Conservation (phyloP, 441 rosid genomes). For the Metrosideros polymorpha region DNA sequence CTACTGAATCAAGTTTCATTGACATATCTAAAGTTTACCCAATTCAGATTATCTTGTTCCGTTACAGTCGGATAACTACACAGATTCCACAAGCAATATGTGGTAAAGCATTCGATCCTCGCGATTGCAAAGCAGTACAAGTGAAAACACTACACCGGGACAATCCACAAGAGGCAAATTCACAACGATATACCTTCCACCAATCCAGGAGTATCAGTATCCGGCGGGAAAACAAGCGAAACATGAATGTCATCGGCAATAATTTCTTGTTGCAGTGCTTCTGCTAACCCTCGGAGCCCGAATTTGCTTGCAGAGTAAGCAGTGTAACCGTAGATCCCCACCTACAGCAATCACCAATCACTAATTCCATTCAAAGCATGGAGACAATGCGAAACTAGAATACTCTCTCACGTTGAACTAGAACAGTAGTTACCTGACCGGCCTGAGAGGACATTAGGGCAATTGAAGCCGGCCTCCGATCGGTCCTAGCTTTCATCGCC, state of each 20-base stretch:
- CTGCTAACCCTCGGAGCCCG: constrained; percentile 90
- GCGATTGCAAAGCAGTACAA: neutral
- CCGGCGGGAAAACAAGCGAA: constrained; percentile 75
- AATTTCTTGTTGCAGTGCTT: constrained; percentile 89
- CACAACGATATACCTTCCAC: constrained; percentile 41
- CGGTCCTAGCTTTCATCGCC: constrained; percentile 48
- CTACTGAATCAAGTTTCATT: neutral
- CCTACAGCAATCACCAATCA: constrained; percentile 24
- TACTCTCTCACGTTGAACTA: neutral
- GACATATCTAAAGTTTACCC: neutral
- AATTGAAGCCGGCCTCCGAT: constrained; percentile 48
- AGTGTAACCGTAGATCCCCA: constrained; percentile 89
- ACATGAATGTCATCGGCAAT: constrained; percentile 73
- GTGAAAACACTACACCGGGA: neutral
- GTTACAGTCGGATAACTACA: neutral
- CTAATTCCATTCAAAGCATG: neutral
- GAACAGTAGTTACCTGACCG: constrained; percentile 47
- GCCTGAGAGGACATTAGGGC: constrained; percentile 83
- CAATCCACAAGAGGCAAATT: neutral
- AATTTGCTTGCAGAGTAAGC: constrained; percentile 87
- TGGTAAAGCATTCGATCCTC: neutral
- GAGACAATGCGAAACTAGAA: neutral
- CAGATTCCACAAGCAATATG: neutral
- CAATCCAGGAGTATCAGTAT: constrained; percentile 81
- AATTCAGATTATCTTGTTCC: neutral